Evolutionary conservation across 345 rosid species (phyloP), one percentile per base, ranked within the genome.

Genomic region (Gossypium thurberi): DNA sequence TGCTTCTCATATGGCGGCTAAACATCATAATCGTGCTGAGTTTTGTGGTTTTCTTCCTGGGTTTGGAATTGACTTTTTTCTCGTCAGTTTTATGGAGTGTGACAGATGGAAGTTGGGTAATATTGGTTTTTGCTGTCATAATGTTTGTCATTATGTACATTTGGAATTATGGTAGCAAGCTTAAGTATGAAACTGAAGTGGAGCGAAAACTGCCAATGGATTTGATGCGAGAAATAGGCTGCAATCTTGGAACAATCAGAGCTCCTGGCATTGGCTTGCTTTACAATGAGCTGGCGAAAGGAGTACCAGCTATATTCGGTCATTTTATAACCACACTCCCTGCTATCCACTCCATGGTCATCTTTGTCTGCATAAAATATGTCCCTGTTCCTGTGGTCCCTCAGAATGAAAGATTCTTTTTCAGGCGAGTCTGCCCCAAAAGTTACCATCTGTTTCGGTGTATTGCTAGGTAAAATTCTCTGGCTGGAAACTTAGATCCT

Each of bases 1-100:
- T 95, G 99, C 98, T 95, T 83, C 98, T 95, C 72, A 88, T 95
- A 81, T 95, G 99, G 99, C 96, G 86, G 88, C 93, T 91, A 77
- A 92, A 95, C 83, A 95, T 95, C 79, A 67, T 88, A 59, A 66
- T 93, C 20, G 97, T 88, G 67, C 76, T 88, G 72, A 87, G 87
- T 77, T 95, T 93, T 78, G 75, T 74, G 69, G 69, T 86, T 76
- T 69, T 93, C 65, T 90, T 95, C 91, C 85, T 93, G 6, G 98
- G 98, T 69, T 73, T 95, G 68, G 99, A 95, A 66, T 78, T 93
- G 78, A 81, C 79, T 1, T 95, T 92, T 81, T 86, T 95, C 84
- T 91, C 98, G 50, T 95, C 99, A 28, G 96, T 95, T 74, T 79
- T 95, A 60, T 84, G 87, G 70, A 80, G 89, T 72, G 88, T 93